Evolutionary conservation across 257 asterid species (phyloP).

Genomic region (Solanum chiquidenum): DNA sequence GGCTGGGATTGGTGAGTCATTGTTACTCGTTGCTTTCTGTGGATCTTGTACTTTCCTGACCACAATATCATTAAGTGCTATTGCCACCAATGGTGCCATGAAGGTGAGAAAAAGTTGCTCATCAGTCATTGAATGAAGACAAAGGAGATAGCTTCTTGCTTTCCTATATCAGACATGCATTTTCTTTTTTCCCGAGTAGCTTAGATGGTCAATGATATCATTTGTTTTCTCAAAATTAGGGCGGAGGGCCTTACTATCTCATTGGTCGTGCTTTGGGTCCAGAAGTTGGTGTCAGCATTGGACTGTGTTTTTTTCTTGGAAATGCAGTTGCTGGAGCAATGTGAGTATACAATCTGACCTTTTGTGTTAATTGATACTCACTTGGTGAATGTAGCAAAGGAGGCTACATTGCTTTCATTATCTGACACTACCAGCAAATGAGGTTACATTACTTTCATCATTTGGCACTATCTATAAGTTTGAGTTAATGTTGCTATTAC

Average conservation of each 20-base stretch:
- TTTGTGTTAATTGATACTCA: not conserved
- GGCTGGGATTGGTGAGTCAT: constrained; percentile 96
- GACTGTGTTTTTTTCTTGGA: constrained; percentile 96
- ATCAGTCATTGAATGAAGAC: not conserved
- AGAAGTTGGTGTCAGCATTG: constrained; percentile 99
- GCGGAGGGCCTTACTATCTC: constrained; percentile 99
- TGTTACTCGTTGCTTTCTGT: constrained; percentile 87
- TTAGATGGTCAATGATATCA: not conserved
- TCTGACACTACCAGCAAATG: not conserved
- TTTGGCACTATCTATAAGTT: not conserved
- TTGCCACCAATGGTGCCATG: constrained; percentile 99
- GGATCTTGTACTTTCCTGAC: constrained; percentile 95
- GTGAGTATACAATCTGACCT: constrained; percentile 41
- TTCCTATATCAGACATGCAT: not conserved
- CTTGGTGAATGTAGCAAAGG: not conserved
- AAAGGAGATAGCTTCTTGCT: not conserved
- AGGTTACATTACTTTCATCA: not conserved
- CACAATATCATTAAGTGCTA: constrained; percentile 91
- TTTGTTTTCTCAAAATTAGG: constrained; percentile 36
- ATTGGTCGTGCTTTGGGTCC: constrained; percentile 99
- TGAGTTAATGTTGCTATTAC: not conserved
- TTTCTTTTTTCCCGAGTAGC: not conserved
- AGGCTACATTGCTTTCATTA: not conserved
- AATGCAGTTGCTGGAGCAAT: constrained; percentile 99
- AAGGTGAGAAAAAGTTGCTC: constrained; percentile 42